A percentile compares a stretch with the other conserved stretches of the same genome.
phyloP scores from a whole-genome alignment of 768 basidiomycete species.

The Auriscalpium vulgare region DNA sequence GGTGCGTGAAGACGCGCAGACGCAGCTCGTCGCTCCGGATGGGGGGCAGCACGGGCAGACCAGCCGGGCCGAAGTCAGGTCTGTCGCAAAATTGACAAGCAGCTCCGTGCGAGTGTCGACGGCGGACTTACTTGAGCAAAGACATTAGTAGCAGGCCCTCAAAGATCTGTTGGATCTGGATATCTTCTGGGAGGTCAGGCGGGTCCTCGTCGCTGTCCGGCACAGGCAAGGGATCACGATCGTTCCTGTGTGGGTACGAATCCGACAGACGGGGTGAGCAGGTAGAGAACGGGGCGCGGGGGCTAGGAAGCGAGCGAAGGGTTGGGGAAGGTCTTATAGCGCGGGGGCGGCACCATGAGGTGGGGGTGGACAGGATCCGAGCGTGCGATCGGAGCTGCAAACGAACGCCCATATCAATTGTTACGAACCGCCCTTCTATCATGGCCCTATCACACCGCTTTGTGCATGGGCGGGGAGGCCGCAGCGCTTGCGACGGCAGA shows the following conservation, averaged over 20 bases:
- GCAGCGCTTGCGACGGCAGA: not conserved
- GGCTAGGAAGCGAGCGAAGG: too few species aligned
- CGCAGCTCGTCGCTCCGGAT: constrained; percentile 40
- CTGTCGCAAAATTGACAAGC: constrained; percentile 9
- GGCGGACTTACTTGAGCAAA: constrained; percentile 2
- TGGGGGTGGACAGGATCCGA: not conserved
- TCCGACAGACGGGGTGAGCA: too few species aligned
- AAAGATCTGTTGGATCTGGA: constrained; percentile 1
- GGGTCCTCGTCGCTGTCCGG: too few species aligned
- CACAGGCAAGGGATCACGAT: too few species aligned
- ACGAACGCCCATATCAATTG: not conserved
- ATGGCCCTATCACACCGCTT: not conserved
- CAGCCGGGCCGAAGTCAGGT: constrained; percentile 26
- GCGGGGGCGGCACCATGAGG: not conserved
- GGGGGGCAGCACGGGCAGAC: constrained; percentile 49
- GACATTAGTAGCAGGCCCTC: constrained; percentile 8
- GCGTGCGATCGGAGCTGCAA: not conserved
- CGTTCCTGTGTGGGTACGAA: too few species aligned
- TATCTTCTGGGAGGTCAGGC: not conserved
- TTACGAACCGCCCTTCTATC: not conserved
- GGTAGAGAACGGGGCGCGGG: not conserved
- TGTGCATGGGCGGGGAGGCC: not conserved
- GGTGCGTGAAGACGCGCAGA: constrained; percentile 65
- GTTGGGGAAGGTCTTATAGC: not conserved
- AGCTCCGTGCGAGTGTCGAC: not conserved